phyloP scores from a whole-genome alignment of 495 filamentous ascomycete genomes.

The Xylaria telfairii region DNA sequence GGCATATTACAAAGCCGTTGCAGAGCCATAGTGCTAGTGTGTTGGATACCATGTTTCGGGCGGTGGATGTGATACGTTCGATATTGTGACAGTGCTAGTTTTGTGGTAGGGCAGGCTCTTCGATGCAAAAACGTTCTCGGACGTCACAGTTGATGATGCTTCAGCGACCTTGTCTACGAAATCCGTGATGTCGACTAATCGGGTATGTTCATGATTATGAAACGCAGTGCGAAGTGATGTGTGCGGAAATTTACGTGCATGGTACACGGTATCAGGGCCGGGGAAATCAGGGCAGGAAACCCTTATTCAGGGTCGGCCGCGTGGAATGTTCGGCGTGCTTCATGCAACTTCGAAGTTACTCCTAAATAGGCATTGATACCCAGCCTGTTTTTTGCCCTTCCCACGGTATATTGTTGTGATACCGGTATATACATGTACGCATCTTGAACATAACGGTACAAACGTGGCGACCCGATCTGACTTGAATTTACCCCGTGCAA shows the following conservation, averaged over 20 bases:
- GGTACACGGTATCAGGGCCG: background rate
- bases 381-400: background rate
- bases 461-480: too few relatives aligned
- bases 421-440: background rate
- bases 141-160: background rate
- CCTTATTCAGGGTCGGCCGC: background rate
- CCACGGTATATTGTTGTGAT: background rate
- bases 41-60: background rate
- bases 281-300: background rate
- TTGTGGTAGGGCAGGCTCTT: background rate
- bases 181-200: background rate
- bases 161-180: background rate
- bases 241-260: background rate
- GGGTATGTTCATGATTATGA: too few relatives aligned
- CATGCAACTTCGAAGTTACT: background rate
- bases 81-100: background rate
- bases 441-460: background rate
- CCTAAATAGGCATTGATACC: background rate
- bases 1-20: background rate
- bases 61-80: background rate
- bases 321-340: background rate
- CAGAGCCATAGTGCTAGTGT: conserved; percentile 16
- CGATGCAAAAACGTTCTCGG: background rate
- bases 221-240: background rate
- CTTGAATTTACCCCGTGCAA: background rate